phyloP scores from a whole-genome alignment of 352 stramenopile genomes.

The Phytophthora lateralis region DNA sequence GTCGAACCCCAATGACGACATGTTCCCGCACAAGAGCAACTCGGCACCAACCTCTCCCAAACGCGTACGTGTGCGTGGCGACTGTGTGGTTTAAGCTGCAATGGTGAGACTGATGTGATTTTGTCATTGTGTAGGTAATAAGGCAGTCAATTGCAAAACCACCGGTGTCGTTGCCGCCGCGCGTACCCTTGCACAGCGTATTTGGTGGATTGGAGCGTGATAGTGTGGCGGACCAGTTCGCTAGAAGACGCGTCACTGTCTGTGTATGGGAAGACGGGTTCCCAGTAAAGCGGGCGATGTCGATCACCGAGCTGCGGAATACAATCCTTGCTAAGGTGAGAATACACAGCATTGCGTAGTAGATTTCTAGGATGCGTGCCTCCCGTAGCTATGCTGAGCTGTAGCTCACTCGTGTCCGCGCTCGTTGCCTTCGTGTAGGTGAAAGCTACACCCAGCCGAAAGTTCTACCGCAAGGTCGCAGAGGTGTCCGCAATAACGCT shows the following conservation, averaged over 20 bases:
- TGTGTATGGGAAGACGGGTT: constrained; percentile 79
- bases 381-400: not conserved
- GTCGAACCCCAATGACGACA: constrained; percentile 42
- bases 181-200: constrained; percentile 20
- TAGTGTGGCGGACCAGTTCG: constrained; percentile 52
- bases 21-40: constrained; percentile 40
- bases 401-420: constrained; percentile 4
- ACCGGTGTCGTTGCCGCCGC: constrained; percentile 38
- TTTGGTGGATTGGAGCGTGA: constrained; percentile 37
- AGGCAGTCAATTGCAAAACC: constrained; percentile 22
- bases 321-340: constrained; percentile 78
- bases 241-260: constrained; percentile 71
- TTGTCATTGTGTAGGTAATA: constrained; percentile 14
- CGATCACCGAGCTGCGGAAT: constrained; percentile 80
- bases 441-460: constrained; percentile 71
- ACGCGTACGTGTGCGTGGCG: constrained; percentile 24
- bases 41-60: constrained; percentile 34
- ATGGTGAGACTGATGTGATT: constrained; percentile 15
- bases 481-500: constrained; percentile 59
- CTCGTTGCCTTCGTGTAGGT: constrained; percentile 37
- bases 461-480: constrained; percentile 76
- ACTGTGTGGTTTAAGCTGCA: not conserved
- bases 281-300: constrained; percentile 77
- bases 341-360: constrained; percentile 7
- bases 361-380: not conserved